Percentiles rank a stretch among this genome's conserved stretches.
Evolutionary conservation across 345 rosid species (phyloP).

Genomic region (Moricandia moricandioides): DNA sequence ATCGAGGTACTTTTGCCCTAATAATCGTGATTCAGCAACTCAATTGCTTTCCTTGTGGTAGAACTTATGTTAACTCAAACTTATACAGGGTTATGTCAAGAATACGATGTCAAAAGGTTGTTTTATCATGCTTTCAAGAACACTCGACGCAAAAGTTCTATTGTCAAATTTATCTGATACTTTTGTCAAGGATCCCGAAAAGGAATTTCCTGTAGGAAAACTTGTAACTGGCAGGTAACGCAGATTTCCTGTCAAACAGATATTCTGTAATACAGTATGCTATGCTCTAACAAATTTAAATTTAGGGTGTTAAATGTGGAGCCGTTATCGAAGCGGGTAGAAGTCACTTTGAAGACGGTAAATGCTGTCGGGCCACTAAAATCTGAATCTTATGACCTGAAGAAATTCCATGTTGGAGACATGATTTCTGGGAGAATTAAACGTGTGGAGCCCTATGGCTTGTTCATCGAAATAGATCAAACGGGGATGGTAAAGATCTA

Average conservation of each 20-base stretch:
- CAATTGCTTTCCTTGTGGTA: conserved; percentile 8
- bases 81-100: conserved; percentile 85
- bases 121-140: conserved; percentile 80
- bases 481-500: conserved; percentile 63
- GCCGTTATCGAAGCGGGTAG: conserved; percentile 76
- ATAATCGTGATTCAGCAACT: background rate
- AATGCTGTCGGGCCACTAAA: conserved; percentile 40
- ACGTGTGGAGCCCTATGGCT: conserved; percentile 81
- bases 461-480: conserved; percentile 61
- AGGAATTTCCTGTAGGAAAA: conserved; percentile 86
- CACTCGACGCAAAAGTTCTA: conserved; percentile 78
- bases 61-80: conserved; percentile 17
- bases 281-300: conserved; percentile 32
- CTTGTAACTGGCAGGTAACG: conserved; percentile 78
- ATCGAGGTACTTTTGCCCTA: conserved; percentile 58
- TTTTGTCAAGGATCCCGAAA: conserved; percentile 62
- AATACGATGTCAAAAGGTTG: conserved; percentile 80
- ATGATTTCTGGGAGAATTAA: conserved; percentile 62
- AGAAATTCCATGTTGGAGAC: conserved; percentile 59
- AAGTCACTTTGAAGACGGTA: conserved; percentile 70
- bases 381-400: conserved; percentile 54
- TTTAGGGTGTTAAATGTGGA: conserved; percentile 83
- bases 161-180: conserved; percentile 77
- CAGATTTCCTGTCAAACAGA: conserved; percentile 15
- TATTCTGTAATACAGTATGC: background rate